phyloP scores from a whole-genome alignment of 805 yeast genomes.

The Clavispora carvajalis region DNA sequence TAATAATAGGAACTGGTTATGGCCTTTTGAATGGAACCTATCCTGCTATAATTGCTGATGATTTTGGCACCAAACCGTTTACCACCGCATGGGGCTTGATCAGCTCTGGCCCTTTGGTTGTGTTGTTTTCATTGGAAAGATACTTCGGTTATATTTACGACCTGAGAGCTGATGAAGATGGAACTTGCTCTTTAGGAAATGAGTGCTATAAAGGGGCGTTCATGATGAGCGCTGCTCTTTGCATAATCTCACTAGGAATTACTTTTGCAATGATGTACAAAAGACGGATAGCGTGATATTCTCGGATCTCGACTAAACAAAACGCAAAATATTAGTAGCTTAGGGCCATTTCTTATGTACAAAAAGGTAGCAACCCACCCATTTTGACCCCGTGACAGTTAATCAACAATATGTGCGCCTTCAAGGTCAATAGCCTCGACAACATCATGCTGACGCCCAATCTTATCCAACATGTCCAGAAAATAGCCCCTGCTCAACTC shows the following conservation, averaged over 20 bases:
- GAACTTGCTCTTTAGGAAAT: constrained; percentile 34
- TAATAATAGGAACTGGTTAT: constrained; percentile 57
- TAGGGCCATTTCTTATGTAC: too few relatives aligned
- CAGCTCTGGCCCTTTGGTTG: constrained; percentile 63
- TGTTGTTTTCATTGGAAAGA: constrained; percentile 49
- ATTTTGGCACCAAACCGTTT: constrained; percentile 61
- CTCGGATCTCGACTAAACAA: too few relatives aligned
- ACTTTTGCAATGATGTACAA: constrained; percentile 22
- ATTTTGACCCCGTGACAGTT: background rate
- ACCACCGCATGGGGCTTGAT: constrained; percentile 74
- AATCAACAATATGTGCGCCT: constrained; percentile 36
- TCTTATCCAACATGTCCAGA: constrained; percentile 41
- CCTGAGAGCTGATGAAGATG: constrained; percentile 34
- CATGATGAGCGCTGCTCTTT: constrained; percentile 24
- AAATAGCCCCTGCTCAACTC: constrained; percentile 54
- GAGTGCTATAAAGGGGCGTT: constrained; percentile 36
- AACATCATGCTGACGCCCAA: constrained; percentile 36
- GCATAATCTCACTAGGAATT: constrained; percentile 21
- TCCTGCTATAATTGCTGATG: constrained; percentile 72
- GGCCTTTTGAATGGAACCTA: constrained; percentile 70
- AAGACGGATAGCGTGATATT: constrained; percentile 11
- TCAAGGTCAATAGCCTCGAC: constrained; percentile 44
- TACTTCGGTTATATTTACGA: constrained; percentile 55
- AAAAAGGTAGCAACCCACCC: background rate
- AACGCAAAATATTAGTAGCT: too few relatives aligned